Percentiles rank a stretch among this genome's conserved stretches.
Conservation (phyloP, 2,329 filamentous ascomycete species). For the Conoideocrella luteorostrata region DNA sequence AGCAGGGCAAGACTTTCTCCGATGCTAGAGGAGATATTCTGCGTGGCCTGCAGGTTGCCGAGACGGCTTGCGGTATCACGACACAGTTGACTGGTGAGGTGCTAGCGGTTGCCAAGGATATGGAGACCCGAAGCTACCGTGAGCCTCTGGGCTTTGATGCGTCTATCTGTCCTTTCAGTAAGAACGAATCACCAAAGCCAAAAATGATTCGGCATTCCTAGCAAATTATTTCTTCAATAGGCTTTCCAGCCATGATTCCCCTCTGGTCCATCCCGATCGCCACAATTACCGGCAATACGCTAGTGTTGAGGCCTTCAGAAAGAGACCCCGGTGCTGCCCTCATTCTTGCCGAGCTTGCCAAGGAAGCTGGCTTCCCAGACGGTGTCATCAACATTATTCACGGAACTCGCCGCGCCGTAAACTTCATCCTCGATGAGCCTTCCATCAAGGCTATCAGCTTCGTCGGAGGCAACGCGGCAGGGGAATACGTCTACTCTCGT, state of each 20-base stretch:
- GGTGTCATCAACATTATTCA: conserved; percentile 81
- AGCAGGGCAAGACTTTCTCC: conserved; percentile 84
- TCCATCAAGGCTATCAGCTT: conserved; percentile 83
- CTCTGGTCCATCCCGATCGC: conserved; percentile 84
- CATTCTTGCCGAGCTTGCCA: conserved; percentile 74
- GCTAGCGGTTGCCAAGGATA: conserved; percentile 80
- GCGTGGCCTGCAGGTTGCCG: conserved; percentile 75
- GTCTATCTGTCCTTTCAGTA: conserved; percentile 82
- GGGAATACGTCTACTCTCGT: conserved; percentile 76
- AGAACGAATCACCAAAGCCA: no score
- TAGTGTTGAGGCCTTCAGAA: conserved; percentile 81
- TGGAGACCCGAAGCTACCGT: conserved; percentile 78
- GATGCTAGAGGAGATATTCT: conserved; percentile 79
- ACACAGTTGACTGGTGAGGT: conserved; percentile 79
- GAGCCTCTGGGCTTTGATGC: conserved; percentile 77
- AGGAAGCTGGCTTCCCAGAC: conserved; percentile 74
- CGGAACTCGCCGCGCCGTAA: conserved; percentile 71
- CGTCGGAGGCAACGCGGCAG: conserved; percentile 80
- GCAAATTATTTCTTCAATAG: conserved; percentile 34
- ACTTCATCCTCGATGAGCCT: conserved; percentile 81
- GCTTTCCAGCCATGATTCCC: conserved; percentile 89
- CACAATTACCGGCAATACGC: conserved; percentile 75
- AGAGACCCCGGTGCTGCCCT: conserved; percentile 77
- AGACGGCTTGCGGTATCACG: conserved; percentile 73
- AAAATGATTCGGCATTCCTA: background rate